phyloP scores from a whole-genome alignment of 1,139 yeast genomes.

The Geotrichum reessii region DNA sequence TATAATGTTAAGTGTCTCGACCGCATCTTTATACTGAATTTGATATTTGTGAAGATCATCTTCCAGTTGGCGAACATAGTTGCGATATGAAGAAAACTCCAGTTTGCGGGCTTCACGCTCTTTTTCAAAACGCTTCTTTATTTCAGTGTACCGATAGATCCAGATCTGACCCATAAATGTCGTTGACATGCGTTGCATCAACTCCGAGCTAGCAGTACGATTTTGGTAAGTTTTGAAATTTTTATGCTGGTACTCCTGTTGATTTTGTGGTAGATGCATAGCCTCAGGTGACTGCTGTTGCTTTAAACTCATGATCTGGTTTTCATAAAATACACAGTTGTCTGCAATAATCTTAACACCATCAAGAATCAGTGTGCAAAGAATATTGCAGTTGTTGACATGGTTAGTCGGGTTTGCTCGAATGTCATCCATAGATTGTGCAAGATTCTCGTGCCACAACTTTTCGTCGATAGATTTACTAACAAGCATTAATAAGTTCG shows the following conservation, averaged over 20 bases:
- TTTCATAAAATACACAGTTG: not conserved
- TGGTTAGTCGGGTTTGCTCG: conserved; percentile 2
- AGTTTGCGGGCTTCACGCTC: conserved; percentile 22
- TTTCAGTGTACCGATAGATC: conserved; percentile 22
- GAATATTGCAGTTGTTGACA: conserved; percentile 7
- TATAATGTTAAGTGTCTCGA: conserved; percentile 7
- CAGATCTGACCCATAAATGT: conserved; percentile 16
- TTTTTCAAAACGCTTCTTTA: conserved; percentile 22
- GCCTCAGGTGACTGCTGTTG: not conserved
- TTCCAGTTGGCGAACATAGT: conserved; percentile 20
- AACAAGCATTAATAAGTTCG: conserved; percentile 9
- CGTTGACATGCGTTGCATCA: conserved; percentile 8
- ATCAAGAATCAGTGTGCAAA: conserved; percentile 10
- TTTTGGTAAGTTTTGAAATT: not conserved
- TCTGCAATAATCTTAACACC: conserved; percentile 7
- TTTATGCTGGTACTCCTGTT: not conserved
- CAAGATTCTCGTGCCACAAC: conserved; percentile 10
- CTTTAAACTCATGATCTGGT: not conserved
- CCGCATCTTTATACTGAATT: conserved; percentile 9
- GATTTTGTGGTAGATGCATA: not conserved
- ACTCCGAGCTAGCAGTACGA: conserved; percentile 7
- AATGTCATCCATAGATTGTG: conserved; percentile 7
- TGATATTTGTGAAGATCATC: conserved; percentile 17
- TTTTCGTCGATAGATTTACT: conserved; percentile 2
- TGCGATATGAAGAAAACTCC: conserved; percentile 22